phyloP scores from a whole-genome alignment of 1,139 yeast genomes.

The Candida anutae region DNA sequence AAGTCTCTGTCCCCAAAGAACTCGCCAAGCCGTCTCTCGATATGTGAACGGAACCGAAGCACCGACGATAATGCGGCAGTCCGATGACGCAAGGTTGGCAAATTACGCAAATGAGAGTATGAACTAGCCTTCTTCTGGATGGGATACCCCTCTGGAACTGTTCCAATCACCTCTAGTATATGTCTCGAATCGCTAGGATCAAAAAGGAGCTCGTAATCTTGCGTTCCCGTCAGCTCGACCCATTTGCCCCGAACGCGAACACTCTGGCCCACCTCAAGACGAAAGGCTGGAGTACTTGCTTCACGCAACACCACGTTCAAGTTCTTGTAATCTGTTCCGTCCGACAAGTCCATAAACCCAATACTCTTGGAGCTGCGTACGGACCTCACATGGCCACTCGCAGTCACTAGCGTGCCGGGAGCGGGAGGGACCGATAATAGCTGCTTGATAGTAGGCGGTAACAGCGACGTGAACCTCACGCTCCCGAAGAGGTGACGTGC shows the following conservation, averaged over 20 bases:
- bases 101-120: slow-evolving; percentile 54
- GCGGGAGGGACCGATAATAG: slow-evolving; percentile 25
- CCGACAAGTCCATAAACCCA: slow-evolving; percentile 72
- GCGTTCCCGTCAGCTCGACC: slow-evolving; percentile 26
- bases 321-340: slow-evolving; percentile 56
- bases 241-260: slow-evolving; percentile 26
- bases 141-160: slow-evolving; percentile 61
- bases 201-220: slow-evolving; percentile 24
- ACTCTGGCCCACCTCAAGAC: slow-evolving; percentile 38
- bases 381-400: slow-evolving; percentile 67
- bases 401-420: slow-evolving; percentile 11
- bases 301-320: slow-evolving; percentile 52
- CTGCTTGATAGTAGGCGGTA: slow-evolving; percentile 25
- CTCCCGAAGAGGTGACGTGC: neutral
- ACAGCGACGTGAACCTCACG: neutral
- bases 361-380: slow-evolving; percentile 66
- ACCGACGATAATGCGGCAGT: slow-evolving; percentile 59
- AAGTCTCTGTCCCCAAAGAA: slow-evolving; percentile 52
- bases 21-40: slow-evolving; percentile 46
- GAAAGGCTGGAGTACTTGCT: slow-evolving; percentile 16
- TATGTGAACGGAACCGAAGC: slow-evolving; percentile 61
- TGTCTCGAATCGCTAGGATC: slow-evolving; percentile 17
- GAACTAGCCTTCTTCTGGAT: slow-evolving; percentile 74
- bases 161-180: slow-evolving; percentile 33
- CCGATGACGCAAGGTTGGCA: slow-evolving; percentile 76